These are phyloP conservation scores for Russula sp. DNA, from an alignment of 768 basidiomycete genomes.

Conservation along the genomic window DNA sequence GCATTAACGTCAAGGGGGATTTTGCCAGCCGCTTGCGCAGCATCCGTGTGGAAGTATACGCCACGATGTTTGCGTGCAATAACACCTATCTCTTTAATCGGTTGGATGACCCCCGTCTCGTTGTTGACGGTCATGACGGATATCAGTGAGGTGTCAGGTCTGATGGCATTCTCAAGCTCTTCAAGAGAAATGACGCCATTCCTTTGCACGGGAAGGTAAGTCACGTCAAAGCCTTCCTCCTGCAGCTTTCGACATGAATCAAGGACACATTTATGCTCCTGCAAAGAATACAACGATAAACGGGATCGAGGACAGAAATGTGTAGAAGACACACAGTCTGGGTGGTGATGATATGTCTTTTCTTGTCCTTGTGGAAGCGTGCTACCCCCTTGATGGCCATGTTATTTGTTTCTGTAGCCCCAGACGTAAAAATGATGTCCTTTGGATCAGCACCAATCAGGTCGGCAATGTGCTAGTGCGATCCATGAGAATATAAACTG, in stretches of 20 bases:
- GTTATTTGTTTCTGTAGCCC: slow-evolving; percentile 97
- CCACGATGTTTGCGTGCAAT: slow-evolving; percentile 82
- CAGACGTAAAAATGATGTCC: slow-evolving; percentile 95
- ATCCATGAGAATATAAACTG: not conserved
- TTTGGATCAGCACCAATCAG: slow-evolving; percentile 92
- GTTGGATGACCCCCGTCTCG: slow-evolving; percentile 98
- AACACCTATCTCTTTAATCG: slow-evolving; percentile 89
- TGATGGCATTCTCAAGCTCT: slow-evolving; percentile 78
- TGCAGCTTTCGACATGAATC: slow-evolving; percentile 94
- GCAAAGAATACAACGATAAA: not conserved
- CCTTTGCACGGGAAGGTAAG: slow-evolving; percentile 88
- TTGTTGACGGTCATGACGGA: slow-evolving; percentile 99
- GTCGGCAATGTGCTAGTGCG: slow-evolving; percentile 73
- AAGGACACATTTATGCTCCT: slow-evolving; percentile 99
- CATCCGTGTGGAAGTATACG: slow-evolving; percentile 94
- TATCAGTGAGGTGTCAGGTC: slow-evolving; percentile 88
- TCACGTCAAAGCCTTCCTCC: slow-evolving; percentile 96
- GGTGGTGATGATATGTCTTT: slow-evolving; percentile 87
- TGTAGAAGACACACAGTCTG: slow-evolving; percentile 62
- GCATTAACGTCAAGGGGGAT: slow-evolving; percentile 90
- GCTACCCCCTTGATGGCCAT: slow-evolving; percentile 97
- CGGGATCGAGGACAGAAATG: not conserved
- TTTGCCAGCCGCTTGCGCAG: slow-evolving; percentile 92
- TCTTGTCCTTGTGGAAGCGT: slow-evolving; percentile 89
- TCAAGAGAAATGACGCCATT: slow-evolving; percentile 79